Conservation (phyloP, 148 eudicot species). For the Suaeda aralocaspica region DNA sequence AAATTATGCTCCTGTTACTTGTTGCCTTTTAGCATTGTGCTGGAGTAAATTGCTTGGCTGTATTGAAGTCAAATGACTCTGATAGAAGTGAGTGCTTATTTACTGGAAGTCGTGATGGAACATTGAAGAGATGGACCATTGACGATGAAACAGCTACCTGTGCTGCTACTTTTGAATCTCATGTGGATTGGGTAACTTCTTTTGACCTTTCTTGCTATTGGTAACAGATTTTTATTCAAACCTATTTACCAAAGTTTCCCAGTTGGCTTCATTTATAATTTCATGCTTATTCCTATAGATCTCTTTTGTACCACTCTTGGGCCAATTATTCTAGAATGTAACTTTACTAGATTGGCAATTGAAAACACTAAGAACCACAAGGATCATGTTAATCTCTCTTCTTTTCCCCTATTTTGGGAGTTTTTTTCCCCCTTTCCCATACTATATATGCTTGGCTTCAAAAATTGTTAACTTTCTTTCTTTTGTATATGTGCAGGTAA, state of each 20-base stretch:
- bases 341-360: not conserved
- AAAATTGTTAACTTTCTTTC: constrained; percentile 16
- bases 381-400: not conserved
- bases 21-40: constrained; percentile 70
- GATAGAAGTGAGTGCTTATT: constrained; percentile 52
- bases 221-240: not conserved
- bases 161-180: constrained; percentile 92
- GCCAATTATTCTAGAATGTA: no score
- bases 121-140: constrained; percentile 82
- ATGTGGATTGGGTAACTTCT: constrained; percentile 82
- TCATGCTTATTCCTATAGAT: not conserved
- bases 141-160: constrained; percentile 61
- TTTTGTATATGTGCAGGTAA: constrained; percentile 54
- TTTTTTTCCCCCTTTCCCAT: not conserved
- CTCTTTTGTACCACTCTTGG: not conserved
- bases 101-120: constrained; percentile 96
- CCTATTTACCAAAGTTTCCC: not conserved
- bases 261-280: not conserved
- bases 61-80: constrained; percentile 51
- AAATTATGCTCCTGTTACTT: not conserved
- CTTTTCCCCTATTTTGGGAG: not conserved
- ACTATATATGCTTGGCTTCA: not conserved
- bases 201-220: constrained; percentile 15
- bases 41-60: constrained; percentile 82
- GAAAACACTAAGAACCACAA: not conserved